Evolutionary conservation across 2,329 filamentous ascomycete genomes (phyloP), one percentile per base, ranked within the genome.

Genomic region (Colletotrichum sp.): DNA sequence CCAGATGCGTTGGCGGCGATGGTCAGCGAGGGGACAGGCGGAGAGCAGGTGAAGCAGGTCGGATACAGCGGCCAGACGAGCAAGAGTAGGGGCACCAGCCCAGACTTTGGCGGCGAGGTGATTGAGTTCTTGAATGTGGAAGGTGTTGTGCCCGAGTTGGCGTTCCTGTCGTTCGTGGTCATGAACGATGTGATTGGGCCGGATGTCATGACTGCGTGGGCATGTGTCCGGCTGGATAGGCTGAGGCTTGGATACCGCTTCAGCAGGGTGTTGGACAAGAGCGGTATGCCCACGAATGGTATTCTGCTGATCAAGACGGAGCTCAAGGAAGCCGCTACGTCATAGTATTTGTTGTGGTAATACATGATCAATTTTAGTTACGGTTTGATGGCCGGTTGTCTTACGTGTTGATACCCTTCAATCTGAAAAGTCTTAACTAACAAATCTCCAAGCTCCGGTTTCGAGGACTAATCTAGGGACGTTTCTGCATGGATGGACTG

Each of bases 121-220:
- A 83, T 95, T 15, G 84, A 87, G 36, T 95, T 95, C 79, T 85
- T 87, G n/a, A 84, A 83, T 0, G 85, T 92, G 34, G 83, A 85
- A 2, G 89, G 91, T 8, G 87, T 95, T 2, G 89, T 95, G 9
- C 91, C 94, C 68, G 91, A 94, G 80, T 86, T 96, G 77, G 92
- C 92, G 34, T 96, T 96, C 86, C 88, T 95, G 70, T 89, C 94
- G 81, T 95, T 99, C 88, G 95, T 98, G 80, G 89, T 99, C 78
- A 94, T 96, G 84, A 95, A 99, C 83, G 94, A 98, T 79, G 93
- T 96, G 83, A 91, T 96, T 79, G 92, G 93, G 6, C 90, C 90
- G 77, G 96, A 99, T 81, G 91, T 94, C 75, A 85, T 98, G 72
- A 93, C 95, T 13, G 95, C 94, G 4, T 99, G 97, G 97, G 93